Evolutionary conservation across 495 filamentous ascomycete species (phyloP).

Genomic region (Aspergillus bertholletiae): DNA sequence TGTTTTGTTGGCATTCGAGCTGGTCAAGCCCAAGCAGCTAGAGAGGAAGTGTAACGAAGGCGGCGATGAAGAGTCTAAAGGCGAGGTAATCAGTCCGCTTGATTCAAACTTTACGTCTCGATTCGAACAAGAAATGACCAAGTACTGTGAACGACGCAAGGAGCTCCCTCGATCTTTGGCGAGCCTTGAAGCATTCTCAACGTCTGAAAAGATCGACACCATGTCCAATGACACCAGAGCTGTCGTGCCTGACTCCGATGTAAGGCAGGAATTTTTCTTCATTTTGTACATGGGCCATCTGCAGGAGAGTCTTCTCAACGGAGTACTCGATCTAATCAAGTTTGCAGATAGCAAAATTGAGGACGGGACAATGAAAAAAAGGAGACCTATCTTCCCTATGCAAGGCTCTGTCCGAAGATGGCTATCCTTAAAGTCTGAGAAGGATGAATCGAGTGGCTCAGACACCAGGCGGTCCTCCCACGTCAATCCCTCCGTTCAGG

Average conservation of each 20-base stretch:
- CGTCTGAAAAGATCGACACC: slow-evolving; percentile 13
- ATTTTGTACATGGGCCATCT: slow-evolving; percentile 35
- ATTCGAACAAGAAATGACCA: slow-evolving; percentile 16
- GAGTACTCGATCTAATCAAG: slow-evolving; percentile 47
- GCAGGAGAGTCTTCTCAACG: slow-evolving; percentile 29
- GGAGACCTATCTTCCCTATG: slow-evolving; percentile 56
- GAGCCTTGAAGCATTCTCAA: slow-evolving; percentile 29
- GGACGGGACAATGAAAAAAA: slow-evolving; percentile 60
- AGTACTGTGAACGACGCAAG: slow-evolving; percentile 20
- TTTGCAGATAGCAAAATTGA: slow-evolving; percentile 53
- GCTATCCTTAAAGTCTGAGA: slow-evolving; percentile 19
- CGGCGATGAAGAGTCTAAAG: slow-evolving; percentile 27
- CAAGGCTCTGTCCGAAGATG: slow-evolving; percentile 48
- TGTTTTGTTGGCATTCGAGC: slow-evolving; percentile 25
- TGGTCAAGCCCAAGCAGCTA: slow-evolving; percentile 23
- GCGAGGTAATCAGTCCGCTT: slow-evolving; percentile 14
- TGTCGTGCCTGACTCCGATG: slow-evolving; percentile 18
- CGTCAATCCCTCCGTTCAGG: slow-evolving; percentile 15
- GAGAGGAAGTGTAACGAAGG: slow-evolving; percentile 14
- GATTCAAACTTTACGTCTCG: slow-evolving; percentile 14
- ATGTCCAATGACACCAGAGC: background rate
- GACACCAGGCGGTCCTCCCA: slow-evolving; percentile 20
- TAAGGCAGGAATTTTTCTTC: slow-evolving; percentile 31
- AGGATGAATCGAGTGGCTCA: background rate
- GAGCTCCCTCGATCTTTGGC: slow-evolving; percentile 21